Conservation (phyloP, 129 eudicot species). For the Cynara cardunculus region DNA sequence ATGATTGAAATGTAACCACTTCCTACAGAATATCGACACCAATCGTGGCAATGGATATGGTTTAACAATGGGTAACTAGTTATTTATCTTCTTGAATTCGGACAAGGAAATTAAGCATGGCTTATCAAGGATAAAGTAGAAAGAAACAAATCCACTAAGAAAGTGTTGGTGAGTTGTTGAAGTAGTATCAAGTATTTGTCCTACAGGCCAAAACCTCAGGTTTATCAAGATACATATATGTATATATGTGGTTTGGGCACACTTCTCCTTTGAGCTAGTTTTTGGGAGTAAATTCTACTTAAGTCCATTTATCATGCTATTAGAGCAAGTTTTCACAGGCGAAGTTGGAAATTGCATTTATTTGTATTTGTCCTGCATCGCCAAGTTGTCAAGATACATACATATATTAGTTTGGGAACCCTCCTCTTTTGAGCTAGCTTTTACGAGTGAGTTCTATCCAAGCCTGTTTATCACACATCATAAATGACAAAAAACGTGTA, state of each 20-base stretch:
- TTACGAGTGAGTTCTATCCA: not conserved
- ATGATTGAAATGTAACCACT: not conserved
- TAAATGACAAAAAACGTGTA: not conserved
- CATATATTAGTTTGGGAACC: not conserved
- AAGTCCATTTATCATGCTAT: too few species aligned
- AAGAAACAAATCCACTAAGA: not conserved
- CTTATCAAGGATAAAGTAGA: not conserved
- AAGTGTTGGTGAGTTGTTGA: conserved; percentile 7
- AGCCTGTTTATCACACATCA: not conserved
- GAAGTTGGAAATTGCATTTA: not conserved
- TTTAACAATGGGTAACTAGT: not conserved
- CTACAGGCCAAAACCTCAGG: not conserved
- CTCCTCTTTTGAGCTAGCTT: not conserved
- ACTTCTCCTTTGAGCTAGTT: not conserved
- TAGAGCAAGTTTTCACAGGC: not conserved
- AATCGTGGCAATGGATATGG: not conserved
- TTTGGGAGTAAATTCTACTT: not conserved
- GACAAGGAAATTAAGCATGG: not conserved
- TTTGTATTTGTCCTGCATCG: too few species aligned
- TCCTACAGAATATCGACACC: not conserved
- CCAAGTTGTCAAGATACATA: not conserved
- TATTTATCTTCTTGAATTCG: not conserved
- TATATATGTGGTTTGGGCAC: not conserved
- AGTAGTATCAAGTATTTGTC: not conserved
- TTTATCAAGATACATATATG: not conserved